Conservation (phyloP, 1,139 yeast genomes). For the Nadsonia starkeyi-henricii region DNA sequence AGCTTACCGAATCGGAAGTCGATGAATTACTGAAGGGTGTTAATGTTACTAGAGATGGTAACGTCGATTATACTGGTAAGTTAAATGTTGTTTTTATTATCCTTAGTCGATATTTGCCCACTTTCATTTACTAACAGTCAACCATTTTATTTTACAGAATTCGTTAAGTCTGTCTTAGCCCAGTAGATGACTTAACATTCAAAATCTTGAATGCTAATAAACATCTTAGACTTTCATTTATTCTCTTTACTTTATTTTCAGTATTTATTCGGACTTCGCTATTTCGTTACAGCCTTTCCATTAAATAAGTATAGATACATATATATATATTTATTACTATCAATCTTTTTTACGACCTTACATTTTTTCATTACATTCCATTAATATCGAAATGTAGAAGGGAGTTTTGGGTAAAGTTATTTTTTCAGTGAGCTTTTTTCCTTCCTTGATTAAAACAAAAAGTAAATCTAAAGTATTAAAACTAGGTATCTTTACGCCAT, state of each 20-base stretch:
- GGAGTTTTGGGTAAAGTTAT: too few relatives aligned
- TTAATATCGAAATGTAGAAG: background rate
- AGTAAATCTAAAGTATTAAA: too few relatives aligned
- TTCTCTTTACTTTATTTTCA: background rate
- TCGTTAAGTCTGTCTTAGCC: conserved; percentile 84
- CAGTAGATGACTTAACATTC: conserved; percentile 32
- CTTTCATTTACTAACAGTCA: background rate
- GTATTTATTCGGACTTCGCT: conserved; percentile 1
- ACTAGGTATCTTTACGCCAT: too few relatives aligned
- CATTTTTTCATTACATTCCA: background rate
- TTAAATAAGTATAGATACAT: background rate
- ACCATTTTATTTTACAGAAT: conserved; percentile 26
- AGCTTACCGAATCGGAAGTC: conserved; percentile 77
- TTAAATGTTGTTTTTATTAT: conserved; percentile 18
- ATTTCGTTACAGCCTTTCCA: background rate
- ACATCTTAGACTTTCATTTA: background rate
- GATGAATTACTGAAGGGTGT: conserved; percentile 94
- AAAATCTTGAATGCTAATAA: too few relatives aligned
- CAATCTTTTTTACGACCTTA: background rate
- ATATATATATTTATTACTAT: background rate
- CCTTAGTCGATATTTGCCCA: too few relatives aligned
- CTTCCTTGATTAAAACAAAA: too few relatives aligned
- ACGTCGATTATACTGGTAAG: conserved; percentile 62
- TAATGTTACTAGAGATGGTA: conserved; percentile 83
- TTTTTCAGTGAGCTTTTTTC: too few relatives aligned